These are phyloP conservation scores for Solanum virginianum DNA, from an alignment of 257 asterid species.

Conservation along the genomic window DNA sequence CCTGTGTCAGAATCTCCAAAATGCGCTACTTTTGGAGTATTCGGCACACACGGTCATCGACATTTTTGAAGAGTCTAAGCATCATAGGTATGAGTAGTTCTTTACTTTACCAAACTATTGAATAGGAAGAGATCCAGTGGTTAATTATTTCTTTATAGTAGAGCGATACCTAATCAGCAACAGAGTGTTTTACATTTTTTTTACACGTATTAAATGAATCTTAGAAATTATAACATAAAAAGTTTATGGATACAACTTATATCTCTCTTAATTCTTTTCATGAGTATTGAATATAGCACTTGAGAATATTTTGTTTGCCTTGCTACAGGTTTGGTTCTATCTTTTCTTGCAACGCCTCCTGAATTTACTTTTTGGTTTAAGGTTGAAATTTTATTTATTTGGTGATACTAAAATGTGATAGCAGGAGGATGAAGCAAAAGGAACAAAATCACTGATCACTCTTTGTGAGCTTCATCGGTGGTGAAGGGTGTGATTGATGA, in stretches of 20 bases:
- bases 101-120: neutral
- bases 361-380: too few relatives aligned
- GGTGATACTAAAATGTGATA: too few relatives aligned
- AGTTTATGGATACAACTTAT: slow-evolving; percentile 9
- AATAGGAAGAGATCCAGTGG: neutral
- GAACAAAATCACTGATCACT: too few relatives aligned
- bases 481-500: too few relatives aligned
- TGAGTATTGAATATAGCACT: slow-evolving; percentile 44
- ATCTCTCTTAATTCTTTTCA: neutral
- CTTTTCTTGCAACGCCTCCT: neutral
- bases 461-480: too few relatives aligned
- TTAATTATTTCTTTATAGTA: neutral
- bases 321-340: slow-evolving; percentile 60
- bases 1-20: slow-evolving; percentile 14
- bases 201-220: slow-evolving; percentile 5
- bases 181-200: neutral
- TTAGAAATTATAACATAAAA: neutral
- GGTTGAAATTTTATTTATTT: too few relatives aligned
- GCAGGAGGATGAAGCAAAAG: too few relatives aligned
- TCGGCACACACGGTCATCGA: too few relatives aligned
- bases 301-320: slow-evolving; percentile 56
- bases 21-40: neutral
- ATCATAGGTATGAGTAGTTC: too few relatives aligned
- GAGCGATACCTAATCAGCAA: neutral
- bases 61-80: too few relatives aligned